Evolutionary conservation across 352 stramenopile genomes (phyloP).

Genomic region (Bremia lactucae): DNA sequence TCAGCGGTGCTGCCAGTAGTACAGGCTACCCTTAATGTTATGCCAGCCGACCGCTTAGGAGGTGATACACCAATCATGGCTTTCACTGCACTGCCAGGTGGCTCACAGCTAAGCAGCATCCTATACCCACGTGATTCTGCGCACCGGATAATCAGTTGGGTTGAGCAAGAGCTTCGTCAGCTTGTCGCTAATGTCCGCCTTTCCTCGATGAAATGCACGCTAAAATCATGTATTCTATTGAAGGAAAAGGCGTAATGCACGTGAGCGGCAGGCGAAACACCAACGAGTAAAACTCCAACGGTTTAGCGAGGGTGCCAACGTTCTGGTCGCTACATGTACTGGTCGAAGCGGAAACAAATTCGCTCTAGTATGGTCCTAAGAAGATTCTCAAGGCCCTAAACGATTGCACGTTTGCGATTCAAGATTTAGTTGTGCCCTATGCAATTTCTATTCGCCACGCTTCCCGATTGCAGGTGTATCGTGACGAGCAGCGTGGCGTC

Average conservation of each 20-base stretch:
- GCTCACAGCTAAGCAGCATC: too few relatives aligned
- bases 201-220: too few relatives aligned
- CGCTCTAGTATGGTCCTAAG: not conserved
- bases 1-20: constrained; percentile 1
- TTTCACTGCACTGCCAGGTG: constrained; percentile 6
- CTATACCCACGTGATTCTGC: too few relatives aligned
- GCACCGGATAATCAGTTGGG: too few relatives aligned
- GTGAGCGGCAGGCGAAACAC: too few relatives aligned
- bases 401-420: not conserved
- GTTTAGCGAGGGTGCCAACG: too few relatives aligned
- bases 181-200: too few relatives aligned
- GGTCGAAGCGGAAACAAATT: not conserved
- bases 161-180: too few relatives aligned
- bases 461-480: constrained; percentile 8
- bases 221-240: too few relatives aligned
- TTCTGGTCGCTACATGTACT: not conserved
- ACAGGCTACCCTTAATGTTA: constrained; percentile 5
- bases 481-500: not conserved
- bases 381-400: not conserved
- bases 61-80: constrained; percentile 2
- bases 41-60: constrained; percentile 1
- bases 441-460: not conserved
- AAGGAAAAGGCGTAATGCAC: too few relatives aligned
- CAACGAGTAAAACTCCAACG: too few relatives aligned
- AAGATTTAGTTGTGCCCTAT: not conserved